Conservation (phyloP, 1,139 yeast genomes). For the Wickerhamomyces sp. region DNA sequence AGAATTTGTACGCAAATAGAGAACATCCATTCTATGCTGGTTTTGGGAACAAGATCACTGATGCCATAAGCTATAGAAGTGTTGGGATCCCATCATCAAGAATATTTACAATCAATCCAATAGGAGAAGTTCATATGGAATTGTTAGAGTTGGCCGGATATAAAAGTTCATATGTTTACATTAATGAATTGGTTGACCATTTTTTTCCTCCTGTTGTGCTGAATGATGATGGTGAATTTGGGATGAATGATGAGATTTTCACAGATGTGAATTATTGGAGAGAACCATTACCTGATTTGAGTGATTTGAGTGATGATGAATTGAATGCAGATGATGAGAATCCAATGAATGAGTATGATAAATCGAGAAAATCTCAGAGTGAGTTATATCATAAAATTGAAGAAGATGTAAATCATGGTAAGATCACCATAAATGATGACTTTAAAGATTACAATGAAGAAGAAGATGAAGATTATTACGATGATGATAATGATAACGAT, state of each 20-base stretch:
- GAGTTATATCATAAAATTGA: no score
- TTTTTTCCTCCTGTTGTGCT: constrained; percentile 80
- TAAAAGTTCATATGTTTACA: constrained; percentile 79
- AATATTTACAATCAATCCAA: constrained; percentile 92
- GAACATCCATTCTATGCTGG: constrained; percentile 93
- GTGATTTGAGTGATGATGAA: constrained; percentile 29
- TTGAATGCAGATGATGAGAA: constrained; percentile 3
- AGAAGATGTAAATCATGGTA: background rate
- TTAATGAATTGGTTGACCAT: constrained; percentile 94
- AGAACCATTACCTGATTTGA: constrained; percentile 63
- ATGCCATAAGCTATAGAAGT: constrained; percentile 90
- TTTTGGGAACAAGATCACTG: constrained; percentile 95
- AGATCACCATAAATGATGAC: constrained; percentile 17
- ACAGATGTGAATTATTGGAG: constrained; percentile 94
- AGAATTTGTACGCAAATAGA: constrained; percentile 46
- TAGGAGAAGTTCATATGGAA: constrained; percentile 98
- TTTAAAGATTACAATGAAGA: constrained; percentile 17
- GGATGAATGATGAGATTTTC: constrained; percentile 51
- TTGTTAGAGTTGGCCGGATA: constrained; percentile 90
- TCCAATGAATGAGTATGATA: constrained; percentile 3
- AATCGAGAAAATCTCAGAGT: no score
- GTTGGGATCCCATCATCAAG: constrained; percentile 94
- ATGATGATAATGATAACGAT: constrained; percentile 11
- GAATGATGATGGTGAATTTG: constrained; percentile 30
- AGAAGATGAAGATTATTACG: constrained; percentile 12